These are phyloP conservation scores for Oryza australiensis DNA, from an alignment of 176 grass and related monocot species.

Conservation along the genomic window DNA sequence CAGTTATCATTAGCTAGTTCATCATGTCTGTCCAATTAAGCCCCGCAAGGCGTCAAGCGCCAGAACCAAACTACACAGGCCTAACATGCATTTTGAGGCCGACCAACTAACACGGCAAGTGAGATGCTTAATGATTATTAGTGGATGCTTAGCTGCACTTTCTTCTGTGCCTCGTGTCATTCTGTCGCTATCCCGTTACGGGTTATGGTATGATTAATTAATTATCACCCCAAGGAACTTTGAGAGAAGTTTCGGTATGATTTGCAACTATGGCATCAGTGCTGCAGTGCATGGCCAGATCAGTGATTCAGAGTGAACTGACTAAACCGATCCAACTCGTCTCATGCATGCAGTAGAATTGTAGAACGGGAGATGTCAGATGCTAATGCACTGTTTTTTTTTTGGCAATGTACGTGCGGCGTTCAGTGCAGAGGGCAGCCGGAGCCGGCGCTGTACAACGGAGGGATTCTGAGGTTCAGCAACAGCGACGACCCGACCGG, in stretches of 20 bases:
- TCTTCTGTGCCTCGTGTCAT: slow-evolving; percentile 14
- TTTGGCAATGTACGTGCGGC: not conserved
- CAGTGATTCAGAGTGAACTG: no score
- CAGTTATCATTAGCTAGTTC: slow-evolving; percentile 24
- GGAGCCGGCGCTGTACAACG: slow-evolving; percentile 88
- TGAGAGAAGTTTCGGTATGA: not conserved
- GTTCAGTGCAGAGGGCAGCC: slow-evolving; percentile 78
- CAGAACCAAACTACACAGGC: slow-evolving; percentile 22
- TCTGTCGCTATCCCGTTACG: slow-evolving; percentile 19
- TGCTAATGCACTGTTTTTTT: no score
- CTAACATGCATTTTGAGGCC: slow-evolving; percentile 33
- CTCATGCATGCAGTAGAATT: not conserved
- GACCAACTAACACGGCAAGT: slow-evolving; percentile 14
- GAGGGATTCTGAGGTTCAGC: slow-evolving; percentile 71
- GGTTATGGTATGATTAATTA: not conserved
- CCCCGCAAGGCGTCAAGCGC: not conserved
- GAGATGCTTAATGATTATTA: slow-evolving; percentile 6
- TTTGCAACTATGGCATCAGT: not conserved
- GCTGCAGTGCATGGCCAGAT: no score
- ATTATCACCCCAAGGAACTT: not conserved
- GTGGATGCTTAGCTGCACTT: slow-evolving; percentile 6
- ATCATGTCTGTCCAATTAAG: not conserved
- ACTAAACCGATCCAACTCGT: not conserved
- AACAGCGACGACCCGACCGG: slow-evolving; percentile 53
- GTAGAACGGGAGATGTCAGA: no score